phyloP scores from a whole-genome alignment of 495 filamentous ascomycete species.

The Talaromyces wortmannii region DNA sequence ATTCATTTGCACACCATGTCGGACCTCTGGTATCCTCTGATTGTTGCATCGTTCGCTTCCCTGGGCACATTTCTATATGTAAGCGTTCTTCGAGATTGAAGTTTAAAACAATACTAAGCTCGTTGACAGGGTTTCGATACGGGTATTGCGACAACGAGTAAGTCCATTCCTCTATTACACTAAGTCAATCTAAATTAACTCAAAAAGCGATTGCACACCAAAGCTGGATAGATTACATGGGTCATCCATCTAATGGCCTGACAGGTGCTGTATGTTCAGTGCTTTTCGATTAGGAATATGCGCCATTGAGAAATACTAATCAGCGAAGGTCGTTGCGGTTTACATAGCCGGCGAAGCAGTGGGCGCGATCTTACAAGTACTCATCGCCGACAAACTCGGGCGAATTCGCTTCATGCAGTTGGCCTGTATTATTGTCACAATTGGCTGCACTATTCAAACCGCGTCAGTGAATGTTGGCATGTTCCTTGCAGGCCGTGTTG shows the following conservation, averaged over 20 bases:
- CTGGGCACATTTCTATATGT: too few relatives aligned
- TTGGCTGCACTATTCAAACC: slow-evolving; percentile 49
- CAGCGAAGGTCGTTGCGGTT: slow-evolving; percentile 38
- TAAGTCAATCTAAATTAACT: background rate
- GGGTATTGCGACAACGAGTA: slow-evolving; percentile 53
- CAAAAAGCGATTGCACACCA: slow-evolving; percentile 48
- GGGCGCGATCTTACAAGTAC: slow-evolving; percentile 45
- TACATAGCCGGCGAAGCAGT: slow-evolving; percentile 54
- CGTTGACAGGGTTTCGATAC: slow-evolving; percentile 45
- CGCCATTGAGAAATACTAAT: too few relatives aligned
- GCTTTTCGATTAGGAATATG: too few relatives aligned
- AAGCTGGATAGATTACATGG: slow-evolving; percentile 56
- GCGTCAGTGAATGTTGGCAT: slow-evolving; percentile 52
- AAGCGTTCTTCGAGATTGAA: too few relatives aligned
- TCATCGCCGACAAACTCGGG: slow-evolving; percentile 48
- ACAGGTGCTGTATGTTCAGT: slow-evolving; percentile 33
- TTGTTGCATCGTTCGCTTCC: too few relatives aligned
- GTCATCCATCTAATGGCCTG: slow-evolving; percentile 43
- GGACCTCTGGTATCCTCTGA: too few relatives aligned
- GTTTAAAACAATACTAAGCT: too few relatives aligned
- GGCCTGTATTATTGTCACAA: slow-evolving; percentile 49
- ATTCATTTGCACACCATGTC: too few relatives aligned
- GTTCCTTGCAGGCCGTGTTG: slow-evolving; percentile 49
- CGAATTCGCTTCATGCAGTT: slow-evolving; percentile 54
- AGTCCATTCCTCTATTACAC: slow-evolving; percentile 11